Base-by-base conservation (phyloP, 2,329 filamentous ascomycete genomes). In the Apiospora aurea region DNA sequence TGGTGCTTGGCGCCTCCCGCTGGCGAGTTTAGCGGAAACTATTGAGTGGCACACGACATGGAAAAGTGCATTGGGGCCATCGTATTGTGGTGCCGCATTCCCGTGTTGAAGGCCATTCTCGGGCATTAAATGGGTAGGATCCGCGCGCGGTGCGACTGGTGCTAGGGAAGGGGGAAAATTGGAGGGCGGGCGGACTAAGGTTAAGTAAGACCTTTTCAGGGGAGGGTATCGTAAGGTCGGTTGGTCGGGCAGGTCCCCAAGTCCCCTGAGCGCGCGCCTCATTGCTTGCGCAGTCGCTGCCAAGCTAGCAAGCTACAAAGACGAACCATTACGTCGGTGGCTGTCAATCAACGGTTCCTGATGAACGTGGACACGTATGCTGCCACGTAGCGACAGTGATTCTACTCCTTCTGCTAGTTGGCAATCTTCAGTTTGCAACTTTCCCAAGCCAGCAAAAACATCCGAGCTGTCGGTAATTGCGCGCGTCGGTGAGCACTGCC, bases 111-210 rank as follows among this genome's bases (percentile, higher is more conserved):
- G 34, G 18, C 18, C 34, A 64, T 64, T 41, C 29, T 64, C 34
- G 57, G 57, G 57, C 34, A 64, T n/a, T 64, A 41, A 38, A 64
- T 41, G 57, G 57, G 29, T 41, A 14, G 57, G 34, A 41, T 64
- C 29, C 57, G 57, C 29, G 53, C 29, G 57, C 29, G 57, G 21
- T 64, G 34, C 57, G 57, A 64, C 57, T 41, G 57, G 34, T 41
- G 57, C 57, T 64, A 64, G 34, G 34, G 34, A 11, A n/a, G n/a
- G 13, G 13, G 29, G 53, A 16, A 6, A 16, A 6, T 34, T n/a
- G 29, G 6, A 38, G 14, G 53, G 53, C 29, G 29, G 29, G 53
- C 14, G 16, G 29, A 11, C 57, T 61, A 38, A 29, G 26, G 26
- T 29, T 29, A 29, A 29, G 26, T 29, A 29, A 38, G 53, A 61